Base-by-base conservation (phyloP, 2,329 filamentous ascomycete species). In the Penicillium thymicola region DNA sequence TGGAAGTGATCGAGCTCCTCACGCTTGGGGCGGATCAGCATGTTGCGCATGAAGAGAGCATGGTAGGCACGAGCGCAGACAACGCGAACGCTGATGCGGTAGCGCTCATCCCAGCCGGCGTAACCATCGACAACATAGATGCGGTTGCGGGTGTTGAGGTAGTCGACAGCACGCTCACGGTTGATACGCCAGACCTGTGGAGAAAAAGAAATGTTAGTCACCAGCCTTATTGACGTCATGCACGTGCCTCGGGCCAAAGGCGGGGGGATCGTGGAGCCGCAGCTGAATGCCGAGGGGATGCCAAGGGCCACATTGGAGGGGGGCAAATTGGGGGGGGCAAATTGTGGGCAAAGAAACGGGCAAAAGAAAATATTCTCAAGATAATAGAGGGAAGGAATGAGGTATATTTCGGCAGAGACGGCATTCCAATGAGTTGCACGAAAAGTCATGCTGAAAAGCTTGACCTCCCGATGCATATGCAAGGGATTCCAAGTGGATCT, bases 41-140 rank as follows among this genome's bases (percentile, higher is more conserved):
- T 99, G 85, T 99, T 99, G 75, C 92, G 90, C 94, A 99, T 99
- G 87, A 99, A 99, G 65, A 99, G 86, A 61, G 94, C 94, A 85
- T 99, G 94, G 85, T 99, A 99, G 78, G 94, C 94, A 75, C 94
- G 92, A 66, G 94, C 94, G 81, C 94, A 99, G 74, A 99, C 92
- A 64, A 99, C 93, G 72, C 94, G 92, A 70, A 99, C 94, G 71
- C 88, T 90, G 81, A 99, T 97, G 67, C 92, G 86, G 84, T 99
- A 99, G 77, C 94, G 92, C 82, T 95, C 89, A 70, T 99, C 94
- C 94, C 94, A 99, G 76, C 94, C 94, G 66, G 94, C 94, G 75
- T 88, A 99, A 65, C 94, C 94, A 76, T 99, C 94, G 65, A 99
- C 84, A 65, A 99, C 94, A 78, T 99, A 99, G 81, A 99, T 97